Base-by-base conservation (phyloP, 2,329 filamentous ascomycete species). In the Penicillium rolfsii region DNA sequence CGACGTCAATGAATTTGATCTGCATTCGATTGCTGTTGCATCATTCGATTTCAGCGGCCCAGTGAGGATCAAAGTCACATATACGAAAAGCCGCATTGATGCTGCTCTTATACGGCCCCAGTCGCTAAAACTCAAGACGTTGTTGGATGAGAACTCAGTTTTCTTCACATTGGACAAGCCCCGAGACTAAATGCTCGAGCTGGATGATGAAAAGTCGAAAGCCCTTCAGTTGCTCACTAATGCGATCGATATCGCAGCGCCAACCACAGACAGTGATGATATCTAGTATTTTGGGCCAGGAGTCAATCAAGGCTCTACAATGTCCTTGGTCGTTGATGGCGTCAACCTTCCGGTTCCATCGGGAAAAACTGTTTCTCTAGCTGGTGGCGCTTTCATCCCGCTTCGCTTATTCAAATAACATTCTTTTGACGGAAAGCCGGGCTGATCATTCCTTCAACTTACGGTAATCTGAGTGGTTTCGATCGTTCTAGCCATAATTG, bases 251-350 rank as follows among this genome's bases (percentile, higher is more conserved):
- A 2, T 2, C 53, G 9, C 38, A 3, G 19, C 22, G n/a, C 53
- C 53, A 6, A 43, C 53, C 28, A 40, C 46, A 35, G 53, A 55
- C 36, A 35, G 6, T 12, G 53, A 55, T 3, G 33, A 46, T 35
- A 16, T 55, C 28, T 55, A 40, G 53, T 55, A 55, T 46, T 55
- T 55, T 35, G 53, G 28, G 19, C 40, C 53, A 3, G 48, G 48
- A 4, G 11, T 52, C n/a, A 52, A 52, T 36, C 48, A 52, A 55
- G 53, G 53, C 16, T 30, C 46, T 52, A 48, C 45, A 11, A 4
- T 1, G 12, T 6, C 45, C 9, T 12, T 38, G 33, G 36, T 41
- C n/a, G 33, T 36, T 3, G 46, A 58, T 11, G 36, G 55, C 8
- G 43, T 52, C 30, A 52, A 52, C 5, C 28, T 52, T 11, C 22